Evolutionary conservation across 768 basidiomycete genomes (phyloP).

Genomic region (Mycena belliarum): DNA sequence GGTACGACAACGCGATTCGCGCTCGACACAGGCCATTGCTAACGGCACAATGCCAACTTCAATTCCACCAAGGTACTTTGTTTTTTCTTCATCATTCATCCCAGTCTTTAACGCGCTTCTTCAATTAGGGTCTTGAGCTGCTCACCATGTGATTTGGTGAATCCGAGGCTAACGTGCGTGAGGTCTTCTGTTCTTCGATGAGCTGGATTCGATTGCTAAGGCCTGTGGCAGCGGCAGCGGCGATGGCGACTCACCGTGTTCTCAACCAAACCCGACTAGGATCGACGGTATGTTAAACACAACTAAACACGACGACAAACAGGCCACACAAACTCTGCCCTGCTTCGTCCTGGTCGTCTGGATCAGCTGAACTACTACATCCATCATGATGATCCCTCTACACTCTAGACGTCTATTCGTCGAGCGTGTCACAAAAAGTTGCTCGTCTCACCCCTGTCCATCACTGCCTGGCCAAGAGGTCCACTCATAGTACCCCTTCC

Average conservation of each 20-base stretch:
- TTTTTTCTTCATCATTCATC: background rate
- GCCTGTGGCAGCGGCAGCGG: constrained; percentile 84
- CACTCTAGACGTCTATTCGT: constrained; percentile 90
- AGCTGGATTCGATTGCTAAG: constrained; percentile 98
- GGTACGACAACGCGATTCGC: constrained; percentile 98
- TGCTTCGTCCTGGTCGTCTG: constrained; percentile 95
- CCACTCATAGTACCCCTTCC: too few relatives aligned
- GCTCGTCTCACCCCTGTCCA: constrained; percentile 82
- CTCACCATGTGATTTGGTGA: constrained; percentile 99
- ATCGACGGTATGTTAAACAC: constrained; percentile 99
- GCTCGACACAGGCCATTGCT: constrained; percentile 97
- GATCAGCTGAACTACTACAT: constrained; percentile 99
- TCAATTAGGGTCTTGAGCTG: constrained; percentile 88
- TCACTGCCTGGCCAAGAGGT: constrained; percentile 85
- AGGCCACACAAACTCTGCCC: constrained; percentile 92
- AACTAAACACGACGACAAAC: constrained; percentile 98
- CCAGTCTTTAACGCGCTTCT: constrained; percentile 15
- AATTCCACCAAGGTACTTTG: constrained; percentile 93
- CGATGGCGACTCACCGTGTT: constrained; percentile 95
- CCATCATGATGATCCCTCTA: constrained; percentile 90
- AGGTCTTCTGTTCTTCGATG: constrained; percentile 99
- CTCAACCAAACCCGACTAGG: constrained; percentile 94
- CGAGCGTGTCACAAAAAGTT: constrained; percentile 90
- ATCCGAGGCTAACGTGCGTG: constrained; percentile 99
- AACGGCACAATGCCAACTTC: constrained; percentile 99